A percentile compares a stretch with the other conserved stretches of the same genome.
These are phyloP conservation scores for Candida ficus DNA, from an alignment of 805 yeast genomes.

Conservation along the genomic window DNA sequence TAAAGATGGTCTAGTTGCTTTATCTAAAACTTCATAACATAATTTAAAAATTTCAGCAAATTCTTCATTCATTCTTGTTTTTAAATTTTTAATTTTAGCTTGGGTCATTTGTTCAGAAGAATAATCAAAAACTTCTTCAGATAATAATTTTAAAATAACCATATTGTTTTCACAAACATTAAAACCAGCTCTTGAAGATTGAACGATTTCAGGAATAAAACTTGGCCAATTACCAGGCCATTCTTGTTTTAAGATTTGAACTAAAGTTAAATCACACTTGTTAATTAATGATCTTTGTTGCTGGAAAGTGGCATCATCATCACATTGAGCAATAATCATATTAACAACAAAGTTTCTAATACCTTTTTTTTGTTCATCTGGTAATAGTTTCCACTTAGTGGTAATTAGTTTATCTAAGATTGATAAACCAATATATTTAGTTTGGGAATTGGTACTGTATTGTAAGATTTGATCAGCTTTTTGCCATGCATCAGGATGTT, in stretches of 20 bases:
- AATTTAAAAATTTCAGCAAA: slow-evolving; percentile 90
- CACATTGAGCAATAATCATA: slow-evolving; percentile 89
- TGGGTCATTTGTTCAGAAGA: slow-evolving; percentile 97
- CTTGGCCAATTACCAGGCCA: slow-evolving; percentile 99
- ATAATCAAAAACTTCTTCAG: slow-evolving; percentile 95
- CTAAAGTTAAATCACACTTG: slow-evolving; percentile 90
- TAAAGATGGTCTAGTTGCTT: slow-evolving; percentile 78
- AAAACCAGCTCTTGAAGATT: slow-evolving; percentile 74
- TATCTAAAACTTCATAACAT: slow-evolving; percentile 90
- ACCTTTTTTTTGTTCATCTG: slow-evolving; percentile 84
- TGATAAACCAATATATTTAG: slow-evolving; percentile 88
- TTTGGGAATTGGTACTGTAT: slow-evolving; percentile 70
- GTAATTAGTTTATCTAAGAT: slow-evolving; percentile 86
- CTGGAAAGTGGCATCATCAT: slow-evolving; percentile 67
- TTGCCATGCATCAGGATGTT: slow-evolving; percentile 94
- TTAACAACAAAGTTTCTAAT: slow-evolving; percentile 90
- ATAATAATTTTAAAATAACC: slow-evolving; percentile 80
- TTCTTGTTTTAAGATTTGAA: slow-evolving; percentile 92
- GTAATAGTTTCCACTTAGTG: slow-evolving; percentile 90
- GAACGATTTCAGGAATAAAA: slow-evolving; percentile 89
- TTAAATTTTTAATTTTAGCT: slow-evolving; percentile 82
- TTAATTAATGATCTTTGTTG: slow-evolving; percentile 78
- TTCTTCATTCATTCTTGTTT: slow-evolving; percentile 80
- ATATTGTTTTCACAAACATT: slow-evolving; percentile 97
- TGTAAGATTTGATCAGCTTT: slow-evolving; percentile 86